Base-by-base conservation (phyloP, 2,329 filamentous ascomycete species). In the Aspergillus sp. region DNA sequence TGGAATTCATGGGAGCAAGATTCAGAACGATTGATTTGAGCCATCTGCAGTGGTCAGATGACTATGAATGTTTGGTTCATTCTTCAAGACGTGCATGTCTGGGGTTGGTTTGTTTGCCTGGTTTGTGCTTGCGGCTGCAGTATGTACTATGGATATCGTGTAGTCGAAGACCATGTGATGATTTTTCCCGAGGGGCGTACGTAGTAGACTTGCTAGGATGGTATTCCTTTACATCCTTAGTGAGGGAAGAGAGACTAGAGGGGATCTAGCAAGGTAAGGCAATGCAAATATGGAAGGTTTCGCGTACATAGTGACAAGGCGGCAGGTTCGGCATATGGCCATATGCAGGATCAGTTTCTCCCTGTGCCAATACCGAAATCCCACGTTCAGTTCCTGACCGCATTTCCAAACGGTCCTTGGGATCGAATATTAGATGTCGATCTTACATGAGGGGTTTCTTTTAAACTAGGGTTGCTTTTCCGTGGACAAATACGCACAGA, bases 371-470 rank as follows among this genome's bases (percentile, higher is more conserved):
- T 53, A 36, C 41, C 20, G 13, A 32, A 44, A 12, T 20, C 50
- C 41, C 50, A 53, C 50, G 50, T 53, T 53, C 50, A 45, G 41
- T 53, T 9, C 43, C 51, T 53, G 32, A 53, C 34, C 42, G 51
- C 43, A 39, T 39, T 47, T 53, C 32, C 41, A 26, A 53, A 12
- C 7, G 20, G 18, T 9, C 18, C 38, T 18, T 34, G 32, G 26
- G 24, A 49, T 49, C 18, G 48, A 20, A 15, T 24, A 34, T 26
- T 34, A 26, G 11, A 42, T 34, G 38, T 30, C 36, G 38, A 43
- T 52, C 26, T 12, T 17, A 24, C 42, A 22, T 44, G 41, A 39
- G 50, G 13, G 44, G 38, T 53, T n/a, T 36, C n/a, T 17, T 3
- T 15, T 52, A 13, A 24, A 39, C 30, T 15, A 36, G 5, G 6